phyloP scores from a whole-genome alignment of 106 monocot species.

The Cymbidium sinense region DNA sequence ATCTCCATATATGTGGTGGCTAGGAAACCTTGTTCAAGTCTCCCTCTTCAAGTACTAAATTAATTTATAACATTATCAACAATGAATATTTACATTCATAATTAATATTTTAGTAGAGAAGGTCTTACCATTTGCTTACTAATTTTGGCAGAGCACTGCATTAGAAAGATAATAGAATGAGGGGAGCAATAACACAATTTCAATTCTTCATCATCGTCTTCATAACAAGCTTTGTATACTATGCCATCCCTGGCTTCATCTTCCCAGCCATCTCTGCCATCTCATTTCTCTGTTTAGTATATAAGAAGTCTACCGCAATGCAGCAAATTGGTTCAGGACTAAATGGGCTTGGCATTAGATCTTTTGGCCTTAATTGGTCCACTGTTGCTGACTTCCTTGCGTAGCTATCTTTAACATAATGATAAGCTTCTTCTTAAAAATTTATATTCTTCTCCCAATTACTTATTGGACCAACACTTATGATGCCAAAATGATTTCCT shows the following conservation, averaged over 20 bases:
- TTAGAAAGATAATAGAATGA: slow-evolving; percentile 57
- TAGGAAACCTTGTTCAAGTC: slow-evolving; percentile 49
- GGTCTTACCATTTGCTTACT: background rate
- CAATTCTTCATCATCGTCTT: slow-evolving; percentile 45
- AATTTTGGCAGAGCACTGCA: too few relatives aligned
- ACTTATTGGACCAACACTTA: slow-evolving; percentile 27
- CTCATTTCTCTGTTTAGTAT: slow-evolving; percentile 38
- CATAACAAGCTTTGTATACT: slow-evolving; percentile 46
- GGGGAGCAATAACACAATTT: slow-evolving; percentile 23
- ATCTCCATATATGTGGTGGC: slow-evolving; percentile 70
- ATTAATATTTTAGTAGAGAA: background rate
- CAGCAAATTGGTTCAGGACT: slow-evolving; percentile 57
- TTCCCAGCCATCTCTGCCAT: slow-evolving; percentile 41
- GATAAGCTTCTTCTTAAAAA: slow-evolving; percentile 15
- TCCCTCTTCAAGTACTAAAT: slow-evolving; percentile 42
- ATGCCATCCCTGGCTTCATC: slow-evolving; percentile 35
- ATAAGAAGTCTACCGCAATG: slow-evolving; percentile 32
- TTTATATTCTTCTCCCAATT: slow-evolving; percentile 25
- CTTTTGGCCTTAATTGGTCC: slow-evolving; percentile 34
- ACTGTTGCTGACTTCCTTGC: slow-evolving; percentile 27
- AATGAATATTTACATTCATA: too few relatives aligned
- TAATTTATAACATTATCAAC: too few relatives aligned
- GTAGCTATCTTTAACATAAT: slow-evolving; percentile 27
- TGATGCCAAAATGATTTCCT: slow-evolving; percentile 30
- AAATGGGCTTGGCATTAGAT: slow-evolving; percentile 26